A percentile compares a stretch with the other conserved stretches of the same genome.
Conservation (phyloP, 306 rosid species). For the Morella rubra region DNA sequence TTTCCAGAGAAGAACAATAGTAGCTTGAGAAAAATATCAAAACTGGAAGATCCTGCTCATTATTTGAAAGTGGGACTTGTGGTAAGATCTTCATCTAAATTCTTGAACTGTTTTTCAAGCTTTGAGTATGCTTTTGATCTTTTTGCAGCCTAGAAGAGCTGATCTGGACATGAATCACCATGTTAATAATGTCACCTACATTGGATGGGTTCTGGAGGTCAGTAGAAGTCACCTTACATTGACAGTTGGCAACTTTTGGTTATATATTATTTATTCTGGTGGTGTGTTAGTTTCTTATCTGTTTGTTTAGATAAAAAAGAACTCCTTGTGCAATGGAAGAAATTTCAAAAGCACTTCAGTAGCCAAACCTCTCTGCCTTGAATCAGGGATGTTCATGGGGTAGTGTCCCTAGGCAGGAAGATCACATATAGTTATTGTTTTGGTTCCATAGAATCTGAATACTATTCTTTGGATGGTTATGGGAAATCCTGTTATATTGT, state of each 20-base stretch:
- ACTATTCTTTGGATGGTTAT: not conserved
- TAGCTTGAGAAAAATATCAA: constrained; percentile 71
- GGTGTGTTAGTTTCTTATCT: too few relatives aligned
- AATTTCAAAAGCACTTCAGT: not conserved
- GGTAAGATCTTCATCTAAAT: constrained; percentile 49
- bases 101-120: constrained; percentile 24
- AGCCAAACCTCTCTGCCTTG: not conserved
- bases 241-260: constrained; percentile 2
- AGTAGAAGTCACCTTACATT: constrained; percentile 22
- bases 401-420: not conserved
- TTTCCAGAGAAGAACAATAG: constrained; percentile 71
- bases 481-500: too few relatives aligned
- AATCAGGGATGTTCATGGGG: not conserved
- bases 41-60: constrained; percentile 75
- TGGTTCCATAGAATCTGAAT: not conserved
- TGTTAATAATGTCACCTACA: constrained; percentile 87
- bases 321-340: not conserved
- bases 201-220: constrained; percentile 98
- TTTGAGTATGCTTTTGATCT: constrained; percentile 36
- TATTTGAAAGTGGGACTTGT: constrained; percentile 62
- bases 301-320: too few relatives aligned
- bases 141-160: constrained; percentile 84
- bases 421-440: not conserved
- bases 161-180: constrained; percentile 96
- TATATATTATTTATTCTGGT: too few relatives aligned